Conservation (phyloP, 495 filamentous ascomycete species). For the Penicillium canariense region DNA sequence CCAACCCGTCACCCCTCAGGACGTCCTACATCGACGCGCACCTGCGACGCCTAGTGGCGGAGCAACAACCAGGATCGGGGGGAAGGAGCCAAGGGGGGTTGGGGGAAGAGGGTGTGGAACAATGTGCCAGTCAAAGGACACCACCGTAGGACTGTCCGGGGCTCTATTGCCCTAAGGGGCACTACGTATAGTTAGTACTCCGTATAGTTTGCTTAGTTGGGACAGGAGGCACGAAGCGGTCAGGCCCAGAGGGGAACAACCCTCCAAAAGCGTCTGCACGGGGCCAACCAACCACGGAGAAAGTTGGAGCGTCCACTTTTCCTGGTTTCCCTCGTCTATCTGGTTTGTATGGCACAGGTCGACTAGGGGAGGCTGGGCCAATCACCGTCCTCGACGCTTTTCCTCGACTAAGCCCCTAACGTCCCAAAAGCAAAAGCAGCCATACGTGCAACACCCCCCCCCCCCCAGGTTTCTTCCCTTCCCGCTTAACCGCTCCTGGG, state of each 20-base stretch:
- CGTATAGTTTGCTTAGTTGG: no score
- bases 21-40: no score
- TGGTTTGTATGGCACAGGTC: background rate
- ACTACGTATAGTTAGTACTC: no score
- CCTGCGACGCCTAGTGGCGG: slow-evolving; percentile 17
- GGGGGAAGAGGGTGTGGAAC: no score
- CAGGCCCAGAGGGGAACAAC: slow-evolving; percentile 1
- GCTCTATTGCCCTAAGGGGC: no score
- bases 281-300: background rate
- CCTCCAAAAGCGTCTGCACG: background rate
- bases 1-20: background rate
- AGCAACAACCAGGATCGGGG: slow-evolving; percentile 3
- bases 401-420: background rate
- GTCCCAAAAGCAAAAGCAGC: slow-evolving; percentile 1
- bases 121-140: no score
- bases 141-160: no score
- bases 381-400: background rate
- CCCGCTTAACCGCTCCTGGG: slow-evolving; percentile 1
- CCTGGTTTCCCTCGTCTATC: background rate
- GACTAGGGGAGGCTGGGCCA: background rate
- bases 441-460: slow-evolving; percentile 1
- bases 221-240: slow-evolving; percentile 1
- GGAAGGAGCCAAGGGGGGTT: no score
- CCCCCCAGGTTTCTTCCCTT: slow-evolving; percentile 1
- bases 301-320: background rate